Percentiles rank a stretch among this genome's conserved stretches.
Evolutionary conservation across 306 rosid genomes (phyloP).

Genomic region (Trichosanthes truncata): DNA sequence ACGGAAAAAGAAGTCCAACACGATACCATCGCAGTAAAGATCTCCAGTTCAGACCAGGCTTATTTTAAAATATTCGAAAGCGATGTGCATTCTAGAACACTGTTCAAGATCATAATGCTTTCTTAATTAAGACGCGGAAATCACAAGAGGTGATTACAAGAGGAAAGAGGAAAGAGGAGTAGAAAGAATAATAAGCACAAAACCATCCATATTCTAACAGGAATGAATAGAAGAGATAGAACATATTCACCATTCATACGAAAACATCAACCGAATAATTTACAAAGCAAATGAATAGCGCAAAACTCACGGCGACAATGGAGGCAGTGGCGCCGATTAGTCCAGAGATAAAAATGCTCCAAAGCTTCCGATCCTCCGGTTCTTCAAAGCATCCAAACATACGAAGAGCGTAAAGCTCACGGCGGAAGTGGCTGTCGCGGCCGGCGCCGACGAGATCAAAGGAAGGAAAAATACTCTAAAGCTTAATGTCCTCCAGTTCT

Average conservation of each 20-base stretch:
- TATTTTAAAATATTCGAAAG: not conserved
- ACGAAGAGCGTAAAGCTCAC: conserved; percentile 18
- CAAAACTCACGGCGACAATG: conserved; percentile 33
- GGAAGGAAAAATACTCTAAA: conserved; percentile 34
- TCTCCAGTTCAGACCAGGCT: not conserved
- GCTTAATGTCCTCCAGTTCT: conserved; percentile 23
- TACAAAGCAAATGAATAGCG: not conserved
- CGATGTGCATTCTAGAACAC: not conserved
- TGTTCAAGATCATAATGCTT: not conserved
- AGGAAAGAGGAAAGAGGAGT: not conserved
- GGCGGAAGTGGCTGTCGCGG: conserved; percentile 40
- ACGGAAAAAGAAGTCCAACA: not conserved
- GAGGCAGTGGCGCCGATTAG: conserved; percentile 43
- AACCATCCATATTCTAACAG: not conserved
- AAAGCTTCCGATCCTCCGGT: conserved; percentile 23
- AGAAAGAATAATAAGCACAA: not conserved
- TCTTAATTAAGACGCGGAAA: not conserved
- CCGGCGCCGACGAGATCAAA: conserved; percentile 54
- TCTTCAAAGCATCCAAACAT: conserved; percentile 7
- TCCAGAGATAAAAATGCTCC: conserved; percentile 46
- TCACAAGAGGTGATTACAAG: not conserved
- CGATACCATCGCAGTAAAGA: not conserved
- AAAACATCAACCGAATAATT: not conserved
- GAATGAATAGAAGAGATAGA: not conserved
- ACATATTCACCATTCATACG: not conserved